Conservation (phyloP, 768 basidiomycete species). For the Suillus variegatus region DNA sequence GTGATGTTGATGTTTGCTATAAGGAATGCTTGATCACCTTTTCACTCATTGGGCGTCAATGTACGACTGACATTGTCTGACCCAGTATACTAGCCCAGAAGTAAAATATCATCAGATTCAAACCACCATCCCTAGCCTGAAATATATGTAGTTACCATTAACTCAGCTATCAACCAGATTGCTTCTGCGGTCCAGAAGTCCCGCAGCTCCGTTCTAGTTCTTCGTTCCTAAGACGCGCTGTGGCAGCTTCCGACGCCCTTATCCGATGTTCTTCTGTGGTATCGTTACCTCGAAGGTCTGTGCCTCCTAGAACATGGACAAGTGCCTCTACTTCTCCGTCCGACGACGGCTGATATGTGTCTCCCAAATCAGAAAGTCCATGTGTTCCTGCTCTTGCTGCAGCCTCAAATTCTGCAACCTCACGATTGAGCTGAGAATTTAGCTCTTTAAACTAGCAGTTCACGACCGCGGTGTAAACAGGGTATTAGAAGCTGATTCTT, state of each 20-base stretch:
- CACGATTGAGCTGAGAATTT: conserved; percentile 72
- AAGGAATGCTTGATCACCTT: neutral
- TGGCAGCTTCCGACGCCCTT: conserved; percentile 60
- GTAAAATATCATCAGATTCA: neutral
- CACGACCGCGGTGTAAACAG: neutral
- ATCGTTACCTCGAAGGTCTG: conserved; percentile 33
- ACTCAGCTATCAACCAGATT: neutral
- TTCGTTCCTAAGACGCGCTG: conserved; percentile 57
- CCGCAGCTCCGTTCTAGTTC: conserved; percentile 75
- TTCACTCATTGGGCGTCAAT: neutral
- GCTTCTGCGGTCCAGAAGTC: conserved; percentile 34
- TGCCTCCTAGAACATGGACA: conserved; percentile 57
- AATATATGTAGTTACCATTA: neutral
- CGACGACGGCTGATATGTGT: conserved; percentile 52
- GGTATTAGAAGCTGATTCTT: neutral
- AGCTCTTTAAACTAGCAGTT: conserved; percentile 67
- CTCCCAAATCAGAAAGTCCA: conserved; percentile 39
- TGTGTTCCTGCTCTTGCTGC: conserved; percentile 55
- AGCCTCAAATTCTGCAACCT: conserved; percentile 69
- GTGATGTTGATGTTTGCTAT: neutral
- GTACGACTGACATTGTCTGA: neutral
- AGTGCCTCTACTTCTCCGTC: conserved; percentile 59
- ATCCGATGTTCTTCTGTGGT: conserved; percentile 59
- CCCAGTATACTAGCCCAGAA: neutral
- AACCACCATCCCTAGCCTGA: neutral